Evolutionary conservation across 148 eudicot species (phyloP).

Genomic region (Rheum nobile): DNA sequence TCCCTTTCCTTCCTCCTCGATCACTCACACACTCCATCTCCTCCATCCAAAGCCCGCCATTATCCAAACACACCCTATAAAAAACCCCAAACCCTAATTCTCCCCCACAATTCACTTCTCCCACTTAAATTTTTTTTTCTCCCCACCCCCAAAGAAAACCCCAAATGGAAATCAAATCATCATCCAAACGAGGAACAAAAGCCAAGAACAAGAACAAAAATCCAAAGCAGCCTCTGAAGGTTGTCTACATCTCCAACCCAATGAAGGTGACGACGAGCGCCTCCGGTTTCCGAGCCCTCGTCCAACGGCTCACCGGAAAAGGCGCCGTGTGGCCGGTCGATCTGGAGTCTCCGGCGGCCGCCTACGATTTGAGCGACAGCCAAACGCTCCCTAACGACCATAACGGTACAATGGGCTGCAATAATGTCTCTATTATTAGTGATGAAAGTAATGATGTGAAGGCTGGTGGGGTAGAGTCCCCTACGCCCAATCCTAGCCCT

Average conservation of each 20-base stretch:
- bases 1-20: background rate
- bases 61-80: constrained; percentile 2
- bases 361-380: background rate
- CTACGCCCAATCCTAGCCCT: constrained; percentile 7
- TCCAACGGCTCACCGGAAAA: constrained; percentile 44
- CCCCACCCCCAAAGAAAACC: background rate
- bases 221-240: constrained; percentile 20
- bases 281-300: constrained; percentile 36
- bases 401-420: no score
- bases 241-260: constrained; percentile 56
- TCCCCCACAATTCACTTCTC: background rate
- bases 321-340: constrained; percentile 18
- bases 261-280: constrained; percentile 30
- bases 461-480: background rate
- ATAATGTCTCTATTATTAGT: background rate
- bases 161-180: background rate
- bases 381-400: background rate
- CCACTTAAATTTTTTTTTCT: background rate
- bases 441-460: background rate
- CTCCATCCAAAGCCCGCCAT: background rate
- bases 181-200: constrained; percentile 4
- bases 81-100: background rate
- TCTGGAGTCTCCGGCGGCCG: background rate
- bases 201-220: constrained; percentile 18
- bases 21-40: background rate